Evolutionary conservation across 1,284 basidiomycete genomes (phyloP).

Genomic region (Cryptococcus sp.): DNA sequence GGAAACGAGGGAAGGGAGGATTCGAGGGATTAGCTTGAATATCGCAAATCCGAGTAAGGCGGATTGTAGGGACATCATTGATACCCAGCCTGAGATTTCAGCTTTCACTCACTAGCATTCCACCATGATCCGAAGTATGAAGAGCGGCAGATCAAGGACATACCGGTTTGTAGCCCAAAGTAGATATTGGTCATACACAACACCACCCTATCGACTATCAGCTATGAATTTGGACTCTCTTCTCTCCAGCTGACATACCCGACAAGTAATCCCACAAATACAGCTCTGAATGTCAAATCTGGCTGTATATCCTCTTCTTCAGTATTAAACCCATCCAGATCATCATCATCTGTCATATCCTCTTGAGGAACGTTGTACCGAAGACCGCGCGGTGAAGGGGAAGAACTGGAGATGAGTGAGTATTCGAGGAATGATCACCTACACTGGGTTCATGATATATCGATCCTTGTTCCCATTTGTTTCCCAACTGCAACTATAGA

Average conservation of each 20-base stretch:
- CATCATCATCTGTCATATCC: slow-evolving; percentile 8
- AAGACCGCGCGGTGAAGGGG: slow-evolving; percentile 14
- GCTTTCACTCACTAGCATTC: not conserved
- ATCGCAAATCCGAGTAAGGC: slow-evolving; percentile 85
- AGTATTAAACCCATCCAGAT: slow-evolving; percentile 11
- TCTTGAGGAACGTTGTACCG: slow-evolving; percentile 10
- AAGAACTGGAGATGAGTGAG: slow-evolving; percentile 11
- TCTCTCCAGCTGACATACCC: slow-evolving; percentile 17
- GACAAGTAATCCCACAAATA: slow-evolving; percentile 42
- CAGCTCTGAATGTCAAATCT: slow-evolving; percentile 45
- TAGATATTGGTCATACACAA: slow-evolving; percentile 49
- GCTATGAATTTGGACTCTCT: no score
- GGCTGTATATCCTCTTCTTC: slow-evolving; percentile 18
- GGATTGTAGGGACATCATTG: slow-evolving; percentile 87
- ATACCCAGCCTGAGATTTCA: slow-evolving; percentile 43
- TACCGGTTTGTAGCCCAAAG: slow-evolving; percentile 47
- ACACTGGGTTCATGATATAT: slow-evolving; percentile 16
- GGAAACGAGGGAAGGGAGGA: slow-evolving; percentile 52
- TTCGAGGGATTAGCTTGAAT: slow-evolving; percentile 57
- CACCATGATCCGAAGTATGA: not conserved
- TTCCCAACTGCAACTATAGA: not conserved
- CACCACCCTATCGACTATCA: slow-evolving; percentile 15
- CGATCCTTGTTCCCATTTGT: not conserved
- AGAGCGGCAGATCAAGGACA: not conserved
- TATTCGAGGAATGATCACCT: not conserved